Percentiles rank a stretch among this genome's conserved stretches.
phyloP scores from a whole-genome alignment of 2,329 filamentous ascomycete genomes.

The Pseudogymnoascus sp. region DNA sequence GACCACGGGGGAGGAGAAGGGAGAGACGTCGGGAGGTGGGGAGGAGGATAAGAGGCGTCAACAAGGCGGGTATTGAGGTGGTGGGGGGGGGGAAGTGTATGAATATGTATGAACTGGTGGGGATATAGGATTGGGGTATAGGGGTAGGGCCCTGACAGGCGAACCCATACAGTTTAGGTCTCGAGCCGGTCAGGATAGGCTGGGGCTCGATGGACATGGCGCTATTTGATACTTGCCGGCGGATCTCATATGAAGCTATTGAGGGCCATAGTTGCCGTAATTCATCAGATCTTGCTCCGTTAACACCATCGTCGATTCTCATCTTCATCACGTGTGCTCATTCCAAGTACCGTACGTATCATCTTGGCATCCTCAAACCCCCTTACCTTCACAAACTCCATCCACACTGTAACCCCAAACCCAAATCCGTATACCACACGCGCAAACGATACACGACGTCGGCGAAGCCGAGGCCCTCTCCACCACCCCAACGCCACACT shows the following conservation, averaged over 20 bases:
- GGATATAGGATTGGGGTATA: neutral
- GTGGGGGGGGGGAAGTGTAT: neutral
- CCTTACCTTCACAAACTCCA: neutral
- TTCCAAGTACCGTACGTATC: neutral
- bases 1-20: constrained; percentile 21
- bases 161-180: neutral
- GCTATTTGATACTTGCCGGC: neutral
- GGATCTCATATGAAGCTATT: neutral
- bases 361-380: neutral
- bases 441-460: neutral
- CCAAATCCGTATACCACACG: neutral
- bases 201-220: neutral
- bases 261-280: neutral
- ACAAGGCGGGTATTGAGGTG: constrained; percentile 34
- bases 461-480: neutral
- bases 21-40: constrained; percentile 20
- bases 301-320: neutral
- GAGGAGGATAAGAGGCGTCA: constrained; percentile 32
- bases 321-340: neutral
- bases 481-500: neutral
- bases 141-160: neutral
- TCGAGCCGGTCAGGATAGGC: neutral
- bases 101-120: neutral
- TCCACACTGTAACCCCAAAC: neutral
- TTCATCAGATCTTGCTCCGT: neutral